These are phyloP conservation scores for Alternaria sp. DNA, from an alignment of 2,329 filamentous ascomycete genomes.

Conservation along the genomic window DNA sequence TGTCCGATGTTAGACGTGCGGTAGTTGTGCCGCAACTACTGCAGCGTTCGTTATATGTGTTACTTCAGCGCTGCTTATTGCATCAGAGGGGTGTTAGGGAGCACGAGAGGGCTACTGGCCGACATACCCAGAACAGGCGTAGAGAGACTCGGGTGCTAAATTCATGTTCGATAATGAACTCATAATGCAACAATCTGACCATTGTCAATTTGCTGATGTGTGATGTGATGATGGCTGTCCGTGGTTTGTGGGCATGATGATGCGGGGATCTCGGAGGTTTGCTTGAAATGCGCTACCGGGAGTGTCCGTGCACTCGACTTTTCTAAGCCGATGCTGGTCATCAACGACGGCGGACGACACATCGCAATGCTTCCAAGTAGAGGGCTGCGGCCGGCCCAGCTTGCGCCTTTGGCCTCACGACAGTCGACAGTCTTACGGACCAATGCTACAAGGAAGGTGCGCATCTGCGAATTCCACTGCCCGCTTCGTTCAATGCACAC, in stretches of 20 bases:
- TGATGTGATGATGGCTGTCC: background rate
- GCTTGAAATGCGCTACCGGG: background rate
- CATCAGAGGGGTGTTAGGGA: constrained; percentile 22
- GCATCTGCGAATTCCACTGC: constrained; percentile 13
- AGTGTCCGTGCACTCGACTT: constrained; percentile 17
- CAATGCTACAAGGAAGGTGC: constrained; percentile 43
- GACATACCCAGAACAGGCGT: constrained; percentile 30
- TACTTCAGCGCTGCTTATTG: constrained; percentile 6
- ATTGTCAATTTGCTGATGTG: background rate
- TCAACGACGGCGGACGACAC: constrained; percentile 34
- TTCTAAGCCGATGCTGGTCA: constrained; percentile 22
- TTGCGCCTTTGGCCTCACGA: constrained; percentile 27
- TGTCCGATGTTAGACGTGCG: background rate
- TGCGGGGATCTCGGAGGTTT: constrained; percentile 21
- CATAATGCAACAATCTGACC: constrained; percentile 8
- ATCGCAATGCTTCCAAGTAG: constrained; percentile 57
- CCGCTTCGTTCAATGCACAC: background rate
- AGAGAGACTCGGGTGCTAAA: constrained; percentile 12
- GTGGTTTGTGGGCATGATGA: background rate
- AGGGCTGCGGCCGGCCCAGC: constrained; percentile 50
- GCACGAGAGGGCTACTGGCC: constrained; percentile 5
- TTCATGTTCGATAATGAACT: constrained; percentile 13
- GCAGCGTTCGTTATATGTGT: background rate
- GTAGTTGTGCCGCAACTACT: background rate
- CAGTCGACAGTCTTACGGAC: constrained; percentile 28